Evolutionary conservation across 805 yeast species (phyloP), one percentile per base, ranked within the genome.

Genomic region (Candida pseudoglaebosa): DNA sequence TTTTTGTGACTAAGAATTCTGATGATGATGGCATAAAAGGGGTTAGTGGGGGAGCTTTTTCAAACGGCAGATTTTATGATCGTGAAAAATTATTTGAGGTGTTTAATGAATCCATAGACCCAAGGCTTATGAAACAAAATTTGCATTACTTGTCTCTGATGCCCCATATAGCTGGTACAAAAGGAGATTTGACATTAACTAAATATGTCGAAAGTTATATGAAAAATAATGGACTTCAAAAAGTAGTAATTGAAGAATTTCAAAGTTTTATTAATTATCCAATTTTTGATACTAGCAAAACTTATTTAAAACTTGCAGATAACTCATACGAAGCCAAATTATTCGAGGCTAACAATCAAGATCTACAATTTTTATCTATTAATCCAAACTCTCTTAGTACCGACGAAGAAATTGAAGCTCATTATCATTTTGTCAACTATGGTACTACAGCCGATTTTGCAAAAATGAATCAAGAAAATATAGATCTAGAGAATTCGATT

Each of bases 131-230:
- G 58, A 80, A 80, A 50, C 80, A 77, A 33, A 78, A 81, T 45
- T 52, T 84, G 41, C 84, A 84, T 48, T 86, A 85, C 50, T 54
- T 88, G 17, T 79, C 90, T 19, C 75, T 84, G 5, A 78, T 88
- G 79, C 88, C 95, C 2, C 97, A 89, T 56, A 61, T 83, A 46
- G 79, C 96, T 0, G 98, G 98, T 3, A 82, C 97, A 2, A 75
- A 78, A 12, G 98, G 95, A 14, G 96, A 88, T 57, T 59, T 78
- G 42, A 74, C 91, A 0, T 61, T 89, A 26, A 81, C 88, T 2
- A 69, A 73, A 41, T 88, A 82, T 54, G 67, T 90, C 12, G 70
- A 77, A 43, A 74, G 73, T 17, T 75, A 76, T 35, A 77, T 84
- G 60, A 55, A 60, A 16, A 72, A 77, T 37, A 77, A 80, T 45